phyloP scores from a whole-genome alignment of 106 monocot species.

The Iris macrosiphon region DNA sequence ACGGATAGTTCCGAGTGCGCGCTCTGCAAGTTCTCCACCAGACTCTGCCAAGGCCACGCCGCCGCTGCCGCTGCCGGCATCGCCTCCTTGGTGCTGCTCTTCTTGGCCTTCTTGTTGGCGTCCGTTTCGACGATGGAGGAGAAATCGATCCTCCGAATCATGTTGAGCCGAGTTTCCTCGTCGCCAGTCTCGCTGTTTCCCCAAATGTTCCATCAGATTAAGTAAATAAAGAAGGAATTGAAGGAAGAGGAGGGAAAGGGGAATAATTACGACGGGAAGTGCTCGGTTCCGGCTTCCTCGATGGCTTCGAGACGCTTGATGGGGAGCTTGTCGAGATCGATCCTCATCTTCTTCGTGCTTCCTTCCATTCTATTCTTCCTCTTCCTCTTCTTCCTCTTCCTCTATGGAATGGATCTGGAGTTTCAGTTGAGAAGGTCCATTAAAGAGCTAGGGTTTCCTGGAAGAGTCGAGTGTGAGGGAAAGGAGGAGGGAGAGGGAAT shows the following conservation, averaged over 20 bases:
- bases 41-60: slow-evolving; percentile 71
- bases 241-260: not conserved
- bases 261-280: slow-evolving; percentile 53
- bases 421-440: no score
- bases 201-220: not conserved
- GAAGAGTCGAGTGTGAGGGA: no score
- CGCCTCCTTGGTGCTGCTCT: slow-evolving; percentile 27
- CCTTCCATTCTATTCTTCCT: no score
- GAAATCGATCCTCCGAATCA: slow-evolving; percentile 84
- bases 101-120: slow-evolving; percentile 55
- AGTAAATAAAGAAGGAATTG: no score
- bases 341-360: slow-evolving; percentile 16
- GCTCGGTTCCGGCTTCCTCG: slow-evolving; percentile 77
- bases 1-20: slow-evolving; percentile 83
- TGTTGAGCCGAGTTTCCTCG: slow-evolving; percentile 75
- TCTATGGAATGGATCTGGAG: no score
- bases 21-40: slow-evolving; percentile 76
- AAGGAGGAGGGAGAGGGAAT: no score
- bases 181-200: slow-evolving; percentile 50
- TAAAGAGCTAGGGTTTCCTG: no score
- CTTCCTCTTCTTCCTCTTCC: no score
- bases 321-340: slow-evolving; percentile 93
- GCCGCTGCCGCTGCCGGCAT: slow-evolving; percentile 10
- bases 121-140: slow-evolving; percentile 66
- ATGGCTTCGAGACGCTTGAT: slow-evolving; percentile 90